Base-by-base conservation (phyloP, 441 rosid species). In the Mallotus japonicus region DNA sequence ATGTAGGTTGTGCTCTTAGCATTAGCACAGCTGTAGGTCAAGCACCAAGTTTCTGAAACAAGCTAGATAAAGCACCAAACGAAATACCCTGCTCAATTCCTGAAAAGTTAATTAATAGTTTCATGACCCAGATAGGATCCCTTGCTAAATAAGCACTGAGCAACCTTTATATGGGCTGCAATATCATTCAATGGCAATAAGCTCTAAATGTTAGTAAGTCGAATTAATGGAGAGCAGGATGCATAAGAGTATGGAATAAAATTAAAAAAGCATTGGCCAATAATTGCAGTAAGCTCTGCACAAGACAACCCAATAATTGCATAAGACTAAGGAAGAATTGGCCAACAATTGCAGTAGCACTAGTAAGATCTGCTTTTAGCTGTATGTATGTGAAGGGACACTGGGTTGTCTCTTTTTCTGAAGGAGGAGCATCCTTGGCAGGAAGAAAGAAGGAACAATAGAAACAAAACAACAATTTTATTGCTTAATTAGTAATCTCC, bases 371-470 rank as follows among this genome's bases (percentile, higher is more conserved):
- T 15, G 32, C 28, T 68, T 70, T 28, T 65, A 53, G 74, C 58
- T 24, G 34, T 57, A 14, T 13, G 50, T 28, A 28, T 28, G 32
- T 28, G 32, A 54, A 17, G 19, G 17, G 54, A 40, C 32, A 22
- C 17, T 46, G 58, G 24, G 9, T 60, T 50, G 65, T 76, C 28
- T 49, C 71, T 55, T 73, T 76, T 69, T 34, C 69, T 54, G 37
- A 67, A 74, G 32, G 37, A 78, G 67, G 16, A 59, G 70, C 61
- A 51, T 55, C 37, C 57, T 67, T 32, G 47, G 55, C 42, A n/a
- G 42, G 15, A 58, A 42, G 51, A 11, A 32, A 16, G 47, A 55
- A 42, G 17, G 28, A 19, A 53, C 6, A 58, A 19, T 22, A 34
- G 37, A 46, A 22, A 61, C 46, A 59, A 62, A 71, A 44, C 53